Evolutionary conservation across 345 rosid genomes (phyloP).

Genomic region (Murraya koenigii): DNA sequence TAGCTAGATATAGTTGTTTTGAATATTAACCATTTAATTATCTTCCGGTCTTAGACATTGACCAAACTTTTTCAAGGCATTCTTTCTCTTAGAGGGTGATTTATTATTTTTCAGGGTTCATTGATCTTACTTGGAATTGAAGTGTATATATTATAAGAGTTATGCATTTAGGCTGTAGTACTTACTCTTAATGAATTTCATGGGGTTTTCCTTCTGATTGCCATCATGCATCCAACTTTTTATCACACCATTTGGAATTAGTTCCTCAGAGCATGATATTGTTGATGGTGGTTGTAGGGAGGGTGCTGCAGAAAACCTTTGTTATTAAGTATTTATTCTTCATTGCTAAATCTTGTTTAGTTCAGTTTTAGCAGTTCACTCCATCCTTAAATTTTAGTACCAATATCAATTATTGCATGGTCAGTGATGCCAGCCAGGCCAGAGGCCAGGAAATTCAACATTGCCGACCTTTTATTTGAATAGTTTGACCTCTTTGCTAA

Average conservation of each 20-base stretch:
- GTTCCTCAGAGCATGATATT: background rate
- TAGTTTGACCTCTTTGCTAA: background rate
- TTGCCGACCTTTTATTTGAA: background rate
- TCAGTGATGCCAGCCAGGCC: background rate
- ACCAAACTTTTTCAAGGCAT: background rate
- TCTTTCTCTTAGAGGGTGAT: background rate
- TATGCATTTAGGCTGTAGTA: background rate
- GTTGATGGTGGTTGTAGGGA: background rate
- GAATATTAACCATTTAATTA: background rate
- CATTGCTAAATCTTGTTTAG: background rate
- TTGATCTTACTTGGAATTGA: background rate
- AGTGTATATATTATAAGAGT: background rate
- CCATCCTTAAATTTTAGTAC: background rate
- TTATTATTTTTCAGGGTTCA: background rate
- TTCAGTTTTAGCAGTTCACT: background rate
- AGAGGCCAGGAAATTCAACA: background rate
- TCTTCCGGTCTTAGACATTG: background rate
- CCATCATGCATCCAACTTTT: background rate
- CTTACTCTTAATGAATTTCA: background rate
- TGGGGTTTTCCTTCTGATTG: background rate
- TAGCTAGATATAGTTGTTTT: background rate
- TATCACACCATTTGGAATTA: background rate
- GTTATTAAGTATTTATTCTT: background rate
- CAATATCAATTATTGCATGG: background rate
- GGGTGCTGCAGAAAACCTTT: background rate